phyloP scores from a whole-genome alignment of 1,284 basidiomycete genomes.

The Rhodotorula sp. region DNA sequence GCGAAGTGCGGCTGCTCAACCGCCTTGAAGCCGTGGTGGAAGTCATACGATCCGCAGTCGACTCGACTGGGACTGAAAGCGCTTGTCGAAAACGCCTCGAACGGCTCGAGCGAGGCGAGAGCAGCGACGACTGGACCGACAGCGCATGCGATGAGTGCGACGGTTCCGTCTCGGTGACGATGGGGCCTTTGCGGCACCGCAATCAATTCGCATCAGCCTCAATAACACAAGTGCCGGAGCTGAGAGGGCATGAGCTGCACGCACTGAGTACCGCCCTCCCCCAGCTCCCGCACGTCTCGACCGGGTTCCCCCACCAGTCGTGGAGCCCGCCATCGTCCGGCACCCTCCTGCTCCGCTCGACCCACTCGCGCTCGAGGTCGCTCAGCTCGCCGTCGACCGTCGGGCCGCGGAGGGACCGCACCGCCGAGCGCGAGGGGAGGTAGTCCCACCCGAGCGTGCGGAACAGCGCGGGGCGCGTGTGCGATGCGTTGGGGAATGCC shows the following conservation, averaged over 20 bases:
- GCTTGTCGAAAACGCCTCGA: not conserved
- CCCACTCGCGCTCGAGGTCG: slow-evolving; percentile 11
- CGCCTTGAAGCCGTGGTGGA: too few species aligned
- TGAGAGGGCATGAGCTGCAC: not conserved
- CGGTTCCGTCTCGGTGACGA: slow-evolving; percentile 18
- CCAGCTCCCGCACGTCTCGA: slow-evolving; percentile 2
- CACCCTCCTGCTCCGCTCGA: not conserved
- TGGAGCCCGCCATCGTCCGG: slow-evolving; percentile 6
- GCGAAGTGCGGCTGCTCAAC: too few species aligned
- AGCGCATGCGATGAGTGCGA: slow-evolving; percentile 2
- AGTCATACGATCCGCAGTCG: too few species aligned
- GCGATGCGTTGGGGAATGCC: not conserved
- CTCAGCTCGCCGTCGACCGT: slow-evolving; percentile 4
- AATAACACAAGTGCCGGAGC: fast-evolving
- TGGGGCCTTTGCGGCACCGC: not conserved
- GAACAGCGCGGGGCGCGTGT: not conserved
- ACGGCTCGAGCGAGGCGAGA: not conserved
- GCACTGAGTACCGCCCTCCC: slow-evolving; percentile 11
- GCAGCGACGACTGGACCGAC: not conserved
- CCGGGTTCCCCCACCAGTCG: slow-evolving; percentile 18
- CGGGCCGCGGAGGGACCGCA: not conserved
- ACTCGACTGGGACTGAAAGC: too few species aligned
- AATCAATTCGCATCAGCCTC: not conserved
- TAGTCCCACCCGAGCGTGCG: slow-evolving; percentile 12
- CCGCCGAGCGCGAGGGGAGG: slow-evolving; percentile 14